Evolutionary conservation across 2,329 filamentous ascomycete species (phyloP), one percentile per base, ranked within the genome.

Genomic region (Trichophyton rubrum): DNA sequence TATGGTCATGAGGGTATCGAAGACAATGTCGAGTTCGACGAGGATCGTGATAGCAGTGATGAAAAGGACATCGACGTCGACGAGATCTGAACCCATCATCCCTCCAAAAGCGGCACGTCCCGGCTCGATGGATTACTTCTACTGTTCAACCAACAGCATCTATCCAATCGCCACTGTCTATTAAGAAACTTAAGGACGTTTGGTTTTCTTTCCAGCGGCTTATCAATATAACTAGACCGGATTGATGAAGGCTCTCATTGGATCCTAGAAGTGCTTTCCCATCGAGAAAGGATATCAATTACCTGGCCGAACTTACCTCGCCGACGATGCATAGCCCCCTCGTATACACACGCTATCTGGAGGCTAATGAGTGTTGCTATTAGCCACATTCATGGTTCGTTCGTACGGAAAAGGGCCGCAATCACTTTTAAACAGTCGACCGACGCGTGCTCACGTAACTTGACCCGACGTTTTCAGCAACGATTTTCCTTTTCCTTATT

Each of bases 21-120:
- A 76, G 90, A 96, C 79, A 93, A 93, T 78, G 96, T 99, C 81
- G 93, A 97, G 80, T 97, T 97, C 80, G 93, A 95, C 79, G 91
- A 97, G 76, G 92, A 96, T 76, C 81, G 86, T 67, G 86, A 88
- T 71, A 80, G 75, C 62, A 79, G 78, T 70, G 82, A 81, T 65
- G 84, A 82, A 73, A 90, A 89, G 80, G 90, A 95, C 68, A 85
- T 96, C 71, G 90, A 95, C 74, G 89, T 96, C 74, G 92, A 97
- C 79, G 90, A 96, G 76, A 96, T 97, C 75, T 96, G 85, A 83
- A 72, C 47, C 7, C 33, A 38, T 33, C 24, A 27, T 33, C 27
- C 35, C 47, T 57, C 57, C 58, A 55, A 59, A 38, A 40, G 38
- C 59, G 30, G 33, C 59, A 41, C 40, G 24, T 47, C 30, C 59